Evolutionary conservation across 345 rosid species (phyloP), one percentile per base, ranked within the genome.

Genomic region (Corchorus capsularis): DNA sequence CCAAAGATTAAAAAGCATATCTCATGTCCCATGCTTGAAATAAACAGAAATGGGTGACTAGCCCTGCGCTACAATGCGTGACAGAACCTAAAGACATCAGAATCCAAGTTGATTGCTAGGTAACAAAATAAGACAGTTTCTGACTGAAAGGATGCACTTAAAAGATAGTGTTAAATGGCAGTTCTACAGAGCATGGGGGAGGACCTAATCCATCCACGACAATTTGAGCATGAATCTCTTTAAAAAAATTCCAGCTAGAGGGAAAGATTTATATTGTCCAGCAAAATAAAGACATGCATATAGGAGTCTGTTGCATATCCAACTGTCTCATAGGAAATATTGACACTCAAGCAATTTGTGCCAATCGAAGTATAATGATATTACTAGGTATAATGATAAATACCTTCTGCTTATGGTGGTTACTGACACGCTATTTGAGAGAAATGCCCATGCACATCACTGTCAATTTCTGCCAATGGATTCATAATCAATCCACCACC

Each of bases 401-500:
- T 71, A 81, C 86, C 80, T 68, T 52, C n/a, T 61, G 50, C 73
- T 75, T 67, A 61, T 52, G 50, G 16, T 52, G 45, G 80, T 79
- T 76, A 83, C 14, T 65, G 78, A 61, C 73, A 81, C 69, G 78
- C 79, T 57, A 53, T 72, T 76, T 77, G 80, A 7, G 82, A 74
- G 45, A 67, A 43, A 37, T 75, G 67, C 77, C 77, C 80, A 27
- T 27, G 27, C 22, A 8, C 22, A 8, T 81, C 83, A 22, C 82
- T 54, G 61, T 78, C 87, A 78, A 89, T 85, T 83, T 91, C 94
- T 37, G 98, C 99, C 87, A 96, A 79, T 45, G 99, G 99, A 78
- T 93, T 96, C 77, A 87, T 91, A 73, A 93, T 84, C 72, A 95
- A 84, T 43, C 89, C 93, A 56, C 86, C 81, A 74, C 81, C 78